Evolutionary conservation across 768 basidiomycete genomes (phyloP), one percentile per base, ranked within the genome.

Genomic region (Kwoniella dejecticola): DNA sequence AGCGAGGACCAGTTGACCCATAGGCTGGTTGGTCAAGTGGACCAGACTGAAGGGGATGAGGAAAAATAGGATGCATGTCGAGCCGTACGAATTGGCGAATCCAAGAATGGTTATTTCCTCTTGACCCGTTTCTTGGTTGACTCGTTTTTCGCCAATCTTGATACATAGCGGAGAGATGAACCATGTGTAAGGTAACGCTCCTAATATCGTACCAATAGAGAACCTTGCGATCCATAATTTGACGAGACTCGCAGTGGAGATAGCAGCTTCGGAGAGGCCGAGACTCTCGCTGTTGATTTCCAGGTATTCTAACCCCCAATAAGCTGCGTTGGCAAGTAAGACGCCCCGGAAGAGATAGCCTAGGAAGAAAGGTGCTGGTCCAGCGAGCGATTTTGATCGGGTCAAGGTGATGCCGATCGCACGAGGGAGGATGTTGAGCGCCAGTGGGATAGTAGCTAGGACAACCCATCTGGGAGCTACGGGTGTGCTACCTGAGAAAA

Each of bases 41-140:
- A 82, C 58, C 12, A 88, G 54, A 3, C 82, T 81, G 40, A 95
- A 84, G 47, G 83, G 79, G 23, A 89, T 82, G 6, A 84, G 82
- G 85, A 89, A 88, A 72, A 96, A 90, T 36, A 95, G 80, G 56
- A 93, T 81, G 77, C 92, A 96, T 1, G 90, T 86, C 15, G 92
- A 87, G 15, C 92, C 95, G 70, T 87, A 94, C 0, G 90, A 87
- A 75, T 97, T 96, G 0, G 90, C 89, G 71, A 87, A 95, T 0
- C 94, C 94, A 0, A 91, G 78, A 1, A 97, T 84, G 27, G 74
- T 67, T 49, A 82, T 70, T 73, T 82, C 50, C 26, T 62, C 19
- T 59, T 74, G 42, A 29, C 68, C 67, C 19, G 68, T 26, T 19
- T 68, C 60, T 72, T 77, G 52, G 54, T 62, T 63, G 7, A 42